These are phyloP conservation scores for Chalaropsis ovoidea DNA, from an alignment of 2,329 filamentous ascomycete genomes.

Conservation along the genomic window DNA sequence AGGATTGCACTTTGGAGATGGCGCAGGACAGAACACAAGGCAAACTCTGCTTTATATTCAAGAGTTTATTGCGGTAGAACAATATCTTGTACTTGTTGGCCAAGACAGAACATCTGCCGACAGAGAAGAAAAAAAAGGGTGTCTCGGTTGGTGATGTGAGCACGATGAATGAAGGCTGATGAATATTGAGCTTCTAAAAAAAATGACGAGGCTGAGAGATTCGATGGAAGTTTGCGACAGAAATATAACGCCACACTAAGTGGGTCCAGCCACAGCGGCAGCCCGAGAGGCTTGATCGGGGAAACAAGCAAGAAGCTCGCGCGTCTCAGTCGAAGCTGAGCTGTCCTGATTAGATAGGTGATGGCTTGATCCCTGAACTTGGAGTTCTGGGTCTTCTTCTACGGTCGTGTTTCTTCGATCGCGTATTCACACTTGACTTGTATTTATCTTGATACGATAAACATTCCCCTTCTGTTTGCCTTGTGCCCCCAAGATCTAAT, in stretches of 20 bases:
- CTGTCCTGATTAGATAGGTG: background rate
- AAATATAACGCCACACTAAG: background rate
- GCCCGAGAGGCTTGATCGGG: background rate
- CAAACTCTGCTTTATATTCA: too few relatives aligned
- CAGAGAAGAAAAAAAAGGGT: background rate
- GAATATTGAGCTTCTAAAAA: background rate
- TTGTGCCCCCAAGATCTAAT: background rate
- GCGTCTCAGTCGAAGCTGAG: background rate
- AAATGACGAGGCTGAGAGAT: conserved; percentile 9
- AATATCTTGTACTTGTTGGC: too few relatives aligned
- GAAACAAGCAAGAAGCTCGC: background rate
- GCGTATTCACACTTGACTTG: too few relatives aligned
- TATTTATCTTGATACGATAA: background rate
- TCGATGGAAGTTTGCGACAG: conserved; percentile 1
- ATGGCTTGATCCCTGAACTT: background rate
- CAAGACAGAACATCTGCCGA: too few relatives aligned
- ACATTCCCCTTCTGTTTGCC: background rate
- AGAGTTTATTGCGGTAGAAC: too few relatives aligned
- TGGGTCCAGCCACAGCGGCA: background rate
- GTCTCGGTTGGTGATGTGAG: background rate
- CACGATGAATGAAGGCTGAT: background rate
- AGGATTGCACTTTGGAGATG: background rate
- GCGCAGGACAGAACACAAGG: background rate
- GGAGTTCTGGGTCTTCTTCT: background rate
- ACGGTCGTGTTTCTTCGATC: too few relatives aligned